Evolutionary conservation across 352 stramenopile species (phyloP).

Genomic region (Peronosclerospora sorghi): DNA sequence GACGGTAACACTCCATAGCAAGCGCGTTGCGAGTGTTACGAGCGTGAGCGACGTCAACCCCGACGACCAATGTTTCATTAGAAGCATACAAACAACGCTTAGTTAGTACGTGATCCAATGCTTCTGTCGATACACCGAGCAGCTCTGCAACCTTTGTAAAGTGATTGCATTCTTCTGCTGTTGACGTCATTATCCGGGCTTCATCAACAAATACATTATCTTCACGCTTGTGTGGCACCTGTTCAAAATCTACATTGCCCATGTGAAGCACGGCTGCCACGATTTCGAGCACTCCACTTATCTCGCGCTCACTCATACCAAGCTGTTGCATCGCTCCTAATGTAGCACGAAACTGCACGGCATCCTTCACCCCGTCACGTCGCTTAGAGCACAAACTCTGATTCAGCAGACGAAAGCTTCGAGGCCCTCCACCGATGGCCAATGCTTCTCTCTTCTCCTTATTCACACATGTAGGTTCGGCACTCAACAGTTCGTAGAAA

Average conservation of each 20-base stretch:
- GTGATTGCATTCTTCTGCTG: constrained; percentile 12
- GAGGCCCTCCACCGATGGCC: constrained; percentile 21
- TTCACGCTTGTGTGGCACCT: constrained; percentile 16
- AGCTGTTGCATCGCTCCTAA: constrained; percentile 68
- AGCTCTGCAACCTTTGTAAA: constrained; percentile 47
- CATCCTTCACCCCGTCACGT: constrained; percentile 58
- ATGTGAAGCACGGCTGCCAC: constrained; percentile 81
- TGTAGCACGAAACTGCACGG: constrained; percentile 48
- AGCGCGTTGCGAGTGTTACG: constrained; percentile 81
- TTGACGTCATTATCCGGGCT: constrained; percentile 10
- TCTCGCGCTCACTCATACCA: constrained; percentile 48
- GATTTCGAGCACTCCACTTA: constrained; percentile 54
- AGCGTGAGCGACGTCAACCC: constrained; percentile 50
- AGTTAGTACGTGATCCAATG: constrained; percentile 48
- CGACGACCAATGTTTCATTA: constrained; percentile 67
- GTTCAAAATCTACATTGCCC: constrained; percentile 74
- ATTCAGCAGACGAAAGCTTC: constrained; percentile 54
- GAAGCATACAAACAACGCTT: constrained; percentile 49
- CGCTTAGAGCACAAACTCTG: constrained; percentile 58
- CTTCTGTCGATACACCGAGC: constrained; percentile 40
- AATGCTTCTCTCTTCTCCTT: constrained; percentile 23
- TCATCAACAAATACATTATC: constrained; percentile 24
- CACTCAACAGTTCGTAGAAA: constrained; percentile 76
- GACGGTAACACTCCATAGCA: constrained; percentile 87
- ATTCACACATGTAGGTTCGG: constrained; percentile 16